These are phyloP conservation scores for Begonia peltatifolia DNA, from an alignment of 306 rosid species.

Conservation along the genomic window DNA sequence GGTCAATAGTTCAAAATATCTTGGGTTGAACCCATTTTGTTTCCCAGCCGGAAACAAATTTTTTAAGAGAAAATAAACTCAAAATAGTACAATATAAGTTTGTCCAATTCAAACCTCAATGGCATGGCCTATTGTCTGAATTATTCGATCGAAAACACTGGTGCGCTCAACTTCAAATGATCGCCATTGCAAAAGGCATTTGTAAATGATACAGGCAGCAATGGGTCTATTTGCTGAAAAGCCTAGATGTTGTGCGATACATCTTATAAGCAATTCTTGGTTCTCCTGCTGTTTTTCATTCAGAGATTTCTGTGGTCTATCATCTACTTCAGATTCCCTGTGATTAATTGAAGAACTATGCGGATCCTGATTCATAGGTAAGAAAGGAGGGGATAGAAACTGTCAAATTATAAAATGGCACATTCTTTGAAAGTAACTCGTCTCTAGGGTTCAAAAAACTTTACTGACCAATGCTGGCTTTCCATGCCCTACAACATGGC, in stretches of 20 bases:
- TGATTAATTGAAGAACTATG: constrained; percentile 53
- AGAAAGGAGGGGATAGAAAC: no score
- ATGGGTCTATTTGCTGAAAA: constrained; percentile 85
- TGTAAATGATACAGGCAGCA: constrained; percentile 89
- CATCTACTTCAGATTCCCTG: constrained; percentile 96
- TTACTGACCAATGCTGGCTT: neutral
- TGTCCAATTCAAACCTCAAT: constrained; percentile 46
- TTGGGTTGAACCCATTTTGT: no score
- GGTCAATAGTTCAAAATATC: no score
- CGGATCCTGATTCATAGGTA: constrained; percentile 43
- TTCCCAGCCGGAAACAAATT: no score
- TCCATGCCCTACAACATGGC: constrained; percentile 65
- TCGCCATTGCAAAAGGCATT: constrained; percentile 99
- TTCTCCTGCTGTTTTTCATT: constrained; percentile 99
- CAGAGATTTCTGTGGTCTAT: constrained; percentile 91
- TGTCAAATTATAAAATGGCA: no score
- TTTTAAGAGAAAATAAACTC: no score
- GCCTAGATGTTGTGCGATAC: constrained; percentile 92
- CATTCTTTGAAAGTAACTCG: constrained; percentile 4
- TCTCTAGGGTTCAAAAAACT: neutral
- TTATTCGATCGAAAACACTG: constrained; percentile 83
- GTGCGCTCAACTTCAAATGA: constrained; percentile 99
- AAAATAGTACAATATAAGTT: no score
- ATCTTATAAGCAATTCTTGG: constrained; percentile 78
- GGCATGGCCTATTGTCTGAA: constrained; percentile 90